These are phyloP conservation scores for Plectranthus barbatus DNA, from an alignment of 257 asterid species.

Conservation along the genomic window DNA sequence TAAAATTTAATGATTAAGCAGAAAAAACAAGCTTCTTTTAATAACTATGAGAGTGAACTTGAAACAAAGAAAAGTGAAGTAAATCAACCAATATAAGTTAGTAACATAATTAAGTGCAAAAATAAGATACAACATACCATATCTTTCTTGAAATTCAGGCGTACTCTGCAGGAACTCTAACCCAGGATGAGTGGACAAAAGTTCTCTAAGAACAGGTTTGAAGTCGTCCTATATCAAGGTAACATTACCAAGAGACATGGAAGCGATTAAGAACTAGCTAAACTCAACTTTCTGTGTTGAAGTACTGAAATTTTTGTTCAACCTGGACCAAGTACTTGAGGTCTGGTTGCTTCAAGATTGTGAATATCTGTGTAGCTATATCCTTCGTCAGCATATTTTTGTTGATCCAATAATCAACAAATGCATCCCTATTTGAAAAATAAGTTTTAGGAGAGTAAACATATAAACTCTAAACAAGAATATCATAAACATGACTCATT, in stretches of 20 bases:
- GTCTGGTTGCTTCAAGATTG: slow-evolving; percentile 85
- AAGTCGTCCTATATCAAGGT: slow-evolving; percentile 67
- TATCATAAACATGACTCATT: slow-evolving; percentile 6
- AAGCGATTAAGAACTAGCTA: slow-evolving; percentile 11
- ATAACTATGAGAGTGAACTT: background rate
- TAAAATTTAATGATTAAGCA: background rate
- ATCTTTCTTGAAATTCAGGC: slow-evolving; percentile 99
- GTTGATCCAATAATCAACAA: slow-evolving; percentile 82
- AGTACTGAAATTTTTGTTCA: background rate
- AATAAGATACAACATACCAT: slow-evolving; percentile 49
- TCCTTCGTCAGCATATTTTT: slow-evolving; percentile 87
- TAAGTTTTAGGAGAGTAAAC: background rate
- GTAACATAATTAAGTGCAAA: background rate
- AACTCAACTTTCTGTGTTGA: background rate
- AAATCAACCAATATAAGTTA: background rate
- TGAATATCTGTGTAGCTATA: slow-evolving; percentile 63
- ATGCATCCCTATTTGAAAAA: slow-evolving; percentile 66
- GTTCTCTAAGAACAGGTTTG: slow-evolving; percentile 90
- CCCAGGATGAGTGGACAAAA: slow-evolving; percentile 97
- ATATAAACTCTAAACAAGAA: slow-evolving; percentile 6
- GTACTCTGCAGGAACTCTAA: slow-evolving; percentile 95
- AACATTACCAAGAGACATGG: slow-evolving; percentile 9
- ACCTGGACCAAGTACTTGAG: slow-evolving; percentile 73
- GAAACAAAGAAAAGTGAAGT: background rate
- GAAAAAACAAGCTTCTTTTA: background rate